Conservation (phyloP, 208 protist species). For the Endotrypanum monterogeii region DNA sequence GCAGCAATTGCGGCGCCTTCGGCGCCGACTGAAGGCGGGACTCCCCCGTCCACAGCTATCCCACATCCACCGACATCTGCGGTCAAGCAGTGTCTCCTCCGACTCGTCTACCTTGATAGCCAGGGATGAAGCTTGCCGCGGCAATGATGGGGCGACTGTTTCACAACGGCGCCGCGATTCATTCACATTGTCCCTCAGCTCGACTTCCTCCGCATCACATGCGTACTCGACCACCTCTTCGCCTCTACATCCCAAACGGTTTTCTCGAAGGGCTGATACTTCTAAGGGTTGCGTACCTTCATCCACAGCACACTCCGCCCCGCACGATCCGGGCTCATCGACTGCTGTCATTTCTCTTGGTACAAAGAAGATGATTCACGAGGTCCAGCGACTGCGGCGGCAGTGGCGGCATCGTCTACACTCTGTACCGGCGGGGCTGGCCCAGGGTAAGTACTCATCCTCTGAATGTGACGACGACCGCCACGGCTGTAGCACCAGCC, state of each 20-base stretch:
- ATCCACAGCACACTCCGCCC: background rate
- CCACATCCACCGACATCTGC: background rate
- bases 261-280: background rate
- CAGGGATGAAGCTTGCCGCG: background rate
- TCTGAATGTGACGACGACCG: background rate
- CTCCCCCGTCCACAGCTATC: background rate
- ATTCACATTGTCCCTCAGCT: slow-evolving; percentile 6
- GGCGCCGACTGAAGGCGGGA: background rate
- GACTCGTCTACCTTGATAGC: background rate
- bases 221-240: background rate
- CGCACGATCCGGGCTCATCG: background rate
- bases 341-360: slow-evolving; percentile 8
- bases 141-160: background rate
- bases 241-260: too few species aligned
- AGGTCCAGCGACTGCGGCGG: slow-evolving; percentile 51
- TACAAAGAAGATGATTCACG: slow-evolving; percentile 21
- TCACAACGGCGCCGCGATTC: background rate
- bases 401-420: slow-evolving; percentile 51
- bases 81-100: background rate
- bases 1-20: slow-evolving; percentile 2
- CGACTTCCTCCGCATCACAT: background rate
- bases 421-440: slow-evolving; percentile 2
- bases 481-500: too few species aligned
- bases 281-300: background rate
- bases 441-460: background rate